Percentiles rank a stretch among this genome's conserved stretches.
These are phyloP conservation scores for Epichloe scottii DNA, from an alignment of 2,329 filamentous ascomycete species.

Conservation along the genomic window DNA sequence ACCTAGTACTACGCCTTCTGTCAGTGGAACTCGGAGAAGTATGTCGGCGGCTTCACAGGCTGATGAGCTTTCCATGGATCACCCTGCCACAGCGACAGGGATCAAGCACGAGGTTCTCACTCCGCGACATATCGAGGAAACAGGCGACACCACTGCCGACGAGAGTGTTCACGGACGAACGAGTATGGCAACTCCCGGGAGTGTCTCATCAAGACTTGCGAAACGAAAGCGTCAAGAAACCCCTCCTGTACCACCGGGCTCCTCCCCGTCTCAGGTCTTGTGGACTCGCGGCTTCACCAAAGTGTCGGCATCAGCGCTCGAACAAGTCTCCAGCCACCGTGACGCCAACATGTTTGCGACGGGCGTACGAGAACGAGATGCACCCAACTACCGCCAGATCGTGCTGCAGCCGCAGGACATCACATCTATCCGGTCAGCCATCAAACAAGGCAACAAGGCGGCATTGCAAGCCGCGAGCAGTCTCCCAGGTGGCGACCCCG, in stretches of 20 bases:
- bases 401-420: conserved; percentile 66
- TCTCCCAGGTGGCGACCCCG: conserved; percentile 47
- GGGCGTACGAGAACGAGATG: conserved; percentile 60
- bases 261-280: conserved; percentile 55
- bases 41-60: conserved; percentile 33
- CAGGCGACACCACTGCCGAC: conserved; percentile 42
- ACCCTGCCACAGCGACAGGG: conserved; percentile 23
- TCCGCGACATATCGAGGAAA: conserved; percentile 40
- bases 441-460: conserved; percentile 58
- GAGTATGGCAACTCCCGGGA: conserved; percentile 23
- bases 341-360: conserved; percentile 70
- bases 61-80: conserved; percentile 35
- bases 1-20: conserved; percentile 23
- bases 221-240: conserved; percentile 49
- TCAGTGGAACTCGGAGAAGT: conserved; percentile 25
- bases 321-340: conserved; percentile 65
- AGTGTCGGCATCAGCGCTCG: conserved; percentile 59
- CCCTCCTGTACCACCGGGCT: conserved; percentile 33
- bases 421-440: conserved; percentile 63
- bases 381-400: conserved; percentile 62
- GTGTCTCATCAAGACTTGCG: conserved; percentile 24
- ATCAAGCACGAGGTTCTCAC: conserved; percentile 50
- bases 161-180: conserved; percentile 33
- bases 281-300: conserved; percentile 66
- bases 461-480: conserved; percentile 47